A percentile compares a stretch with the other conserved stretches of the same genome.
Conservation (phyloP, 1,139 yeast genomes). For the Yarrowia galli region DNA sequence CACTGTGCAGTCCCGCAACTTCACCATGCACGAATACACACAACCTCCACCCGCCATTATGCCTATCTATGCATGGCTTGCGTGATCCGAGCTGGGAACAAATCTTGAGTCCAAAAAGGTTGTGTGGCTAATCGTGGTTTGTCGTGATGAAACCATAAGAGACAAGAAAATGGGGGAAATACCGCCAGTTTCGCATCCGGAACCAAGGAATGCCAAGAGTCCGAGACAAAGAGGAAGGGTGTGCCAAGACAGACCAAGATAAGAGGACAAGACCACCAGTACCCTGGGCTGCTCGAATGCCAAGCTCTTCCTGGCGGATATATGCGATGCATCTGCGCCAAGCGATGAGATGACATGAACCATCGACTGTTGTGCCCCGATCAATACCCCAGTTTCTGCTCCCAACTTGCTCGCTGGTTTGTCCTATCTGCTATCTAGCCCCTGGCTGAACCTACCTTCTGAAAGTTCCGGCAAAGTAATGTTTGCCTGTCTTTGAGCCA, state of each 20-base stretch:
- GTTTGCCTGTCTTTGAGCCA: not conserved
- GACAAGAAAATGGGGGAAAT: not conserved
- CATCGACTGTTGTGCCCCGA: no score
- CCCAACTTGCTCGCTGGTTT: not conserved
- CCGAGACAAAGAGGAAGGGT: not conserved
- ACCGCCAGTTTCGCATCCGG: not conserved
- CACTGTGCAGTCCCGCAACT: not conserved
- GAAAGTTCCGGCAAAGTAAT: not conserved
- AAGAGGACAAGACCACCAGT: not conserved
- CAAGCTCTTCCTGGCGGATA: not conserved
- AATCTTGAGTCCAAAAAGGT: not conserved
- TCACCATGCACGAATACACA: not conserved
- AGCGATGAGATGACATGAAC: not conserved
- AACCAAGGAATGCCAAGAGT: not conserved
- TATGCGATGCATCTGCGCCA: no score
- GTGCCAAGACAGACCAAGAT: not conserved
- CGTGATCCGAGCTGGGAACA: not conserved
- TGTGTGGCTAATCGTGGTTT: slow-evolving; percentile 1
- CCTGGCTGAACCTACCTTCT: slow-evolving; percentile 1
- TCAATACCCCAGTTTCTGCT: not conserved
- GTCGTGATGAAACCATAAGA: not conserved
- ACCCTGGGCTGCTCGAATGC: not conserved
- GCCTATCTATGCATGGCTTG: not conserved
- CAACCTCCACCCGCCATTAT: not conserved
- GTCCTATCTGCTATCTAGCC: not conserved